A percentile compares a stretch with the other conserved stretches of the same genome.
Conservation (phyloP, 257 asterid genomes). For the Penstemon eatonii region DNA sequence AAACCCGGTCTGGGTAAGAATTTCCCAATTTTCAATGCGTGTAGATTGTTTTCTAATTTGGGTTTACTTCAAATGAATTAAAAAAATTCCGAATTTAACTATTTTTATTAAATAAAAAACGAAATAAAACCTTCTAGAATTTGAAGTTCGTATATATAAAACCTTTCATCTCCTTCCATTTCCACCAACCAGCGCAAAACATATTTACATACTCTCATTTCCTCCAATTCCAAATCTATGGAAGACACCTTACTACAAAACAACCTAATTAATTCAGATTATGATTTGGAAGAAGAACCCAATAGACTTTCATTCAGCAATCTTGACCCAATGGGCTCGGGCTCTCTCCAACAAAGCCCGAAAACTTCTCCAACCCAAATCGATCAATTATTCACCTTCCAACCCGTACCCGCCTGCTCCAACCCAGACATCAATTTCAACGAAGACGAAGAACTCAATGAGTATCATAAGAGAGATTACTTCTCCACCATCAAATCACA, state of each 20-base stretch:
- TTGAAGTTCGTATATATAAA: too few species aligned
- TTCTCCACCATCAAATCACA: slow-evolving; percentile 29
- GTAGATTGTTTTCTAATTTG: too few species aligned
- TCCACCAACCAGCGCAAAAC: too few species aligned
- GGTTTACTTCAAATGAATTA: too few species aligned
- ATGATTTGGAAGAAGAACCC: slow-evolving; percentile 27
- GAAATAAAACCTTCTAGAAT: too few species aligned
- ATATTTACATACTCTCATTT: too few species aligned
- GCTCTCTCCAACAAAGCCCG: slow-evolving; percentile 28
- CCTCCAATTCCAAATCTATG: background rate
- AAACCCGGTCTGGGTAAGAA: too few species aligned
- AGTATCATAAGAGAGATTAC: slow-evolving; percentile 44
- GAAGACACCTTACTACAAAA: slow-evolving; percentile 16
- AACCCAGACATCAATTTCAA: slow-evolving; percentile 35
- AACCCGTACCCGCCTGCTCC: slow-evolving; percentile 4
- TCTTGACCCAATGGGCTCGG: slow-evolving; percentile 18
- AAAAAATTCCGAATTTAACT: too few species aligned
- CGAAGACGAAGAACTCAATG: slow-evolving; percentile 32
- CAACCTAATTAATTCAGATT: background rate
- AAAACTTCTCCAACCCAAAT: slow-evolving; percentile 23
- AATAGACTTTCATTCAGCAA: slow-evolving; percentile 49
- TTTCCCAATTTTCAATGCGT: too few species aligned
- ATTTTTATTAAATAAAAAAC: too few species aligned
- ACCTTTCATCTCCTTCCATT: too few species aligned
- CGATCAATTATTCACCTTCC: slow-evolving; percentile 33